phyloP scores from a whole-genome alignment of 129 eudicot species.

The Lactuca sativa region DNA sequence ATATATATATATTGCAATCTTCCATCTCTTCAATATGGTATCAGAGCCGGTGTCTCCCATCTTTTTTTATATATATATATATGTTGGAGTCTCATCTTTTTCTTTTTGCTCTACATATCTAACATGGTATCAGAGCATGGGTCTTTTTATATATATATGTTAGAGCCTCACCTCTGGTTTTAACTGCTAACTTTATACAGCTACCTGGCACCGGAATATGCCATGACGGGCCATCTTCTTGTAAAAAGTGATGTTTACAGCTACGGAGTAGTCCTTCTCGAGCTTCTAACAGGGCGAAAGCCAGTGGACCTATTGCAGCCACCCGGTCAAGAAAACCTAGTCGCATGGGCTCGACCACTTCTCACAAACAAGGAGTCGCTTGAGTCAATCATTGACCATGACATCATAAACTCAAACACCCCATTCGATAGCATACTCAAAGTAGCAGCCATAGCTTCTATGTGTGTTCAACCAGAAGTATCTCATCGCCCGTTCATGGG shows the following conservation, averaged over 20 bases:
- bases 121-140: no score
- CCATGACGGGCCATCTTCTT: slow-evolving; percentile 97
- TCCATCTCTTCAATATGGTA: no score
- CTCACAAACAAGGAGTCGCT: slow-evolving; percentile 69
- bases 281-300: slow-evolving; percentile 89
- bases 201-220: slow-evolving; percentile 95
- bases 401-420: slow-evolving; percentile 37
- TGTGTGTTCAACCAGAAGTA: slow-evolving; percentile 98
- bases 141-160: neutral
- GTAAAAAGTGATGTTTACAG: slow-evolving; percentile 97
- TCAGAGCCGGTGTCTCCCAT: no score
- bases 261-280: slow-evolving; percentile 97
- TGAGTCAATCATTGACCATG: slow-evolving; percentile 54
- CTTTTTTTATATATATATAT: no score
- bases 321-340: slow-evolving; percentile 93
- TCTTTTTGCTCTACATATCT: no score
- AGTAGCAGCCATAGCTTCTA: slow-evolving; percentile 94
- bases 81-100: neutral
- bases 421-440: slow-evolving; percentile 66
- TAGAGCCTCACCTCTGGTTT: neutral
- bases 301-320: slow-evolving; percentile 92
- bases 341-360: slow-evolving; percentile 91
- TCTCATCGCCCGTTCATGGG: slow-evolving; percentile 99
- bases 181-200: slow-evolving; percentile 34
- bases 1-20: neutral